phyloP scores from a whole-genome alignment of 164 flowering plant genomes.

The Stephania yunnanensis region DNA sequence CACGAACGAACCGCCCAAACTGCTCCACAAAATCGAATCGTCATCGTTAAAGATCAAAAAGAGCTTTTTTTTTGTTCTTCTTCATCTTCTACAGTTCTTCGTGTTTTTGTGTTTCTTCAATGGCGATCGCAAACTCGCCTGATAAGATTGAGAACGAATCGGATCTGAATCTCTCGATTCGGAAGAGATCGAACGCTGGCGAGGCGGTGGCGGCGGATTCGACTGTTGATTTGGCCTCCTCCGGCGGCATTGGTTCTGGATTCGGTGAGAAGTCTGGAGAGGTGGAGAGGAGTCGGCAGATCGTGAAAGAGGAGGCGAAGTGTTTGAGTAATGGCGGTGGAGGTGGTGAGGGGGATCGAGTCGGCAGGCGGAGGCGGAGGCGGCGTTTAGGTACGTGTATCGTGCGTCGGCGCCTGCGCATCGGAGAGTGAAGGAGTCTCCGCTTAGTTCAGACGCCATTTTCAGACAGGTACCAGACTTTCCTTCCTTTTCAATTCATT shows the following conservation, averaged over 20 bases:
- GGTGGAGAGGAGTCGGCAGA: slow-evolving; percentile 3
- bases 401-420: slow-evolving; percentile 81
- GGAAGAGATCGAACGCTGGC: slow-evolving; percentile 19
- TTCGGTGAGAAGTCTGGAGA: slow-evolving; percentile 4
- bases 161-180: slow-evolving; percentile 21
- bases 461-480: slow-evolving; percentile 58
- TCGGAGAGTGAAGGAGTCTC: slow-evolving; percentile 65
- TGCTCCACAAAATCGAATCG: background rate
- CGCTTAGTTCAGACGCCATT: slow-evolving; percentile 85
- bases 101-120: background rate
- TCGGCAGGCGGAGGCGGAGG: background rate
- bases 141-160: slow-evolving; percentile 1
- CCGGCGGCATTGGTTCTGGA: slow-evolving; percentile 10
- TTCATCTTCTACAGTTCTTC: no score
- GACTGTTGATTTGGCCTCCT: background rate
- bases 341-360: background rate
- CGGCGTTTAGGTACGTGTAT: slow-evolving; percentile 34
- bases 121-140: slow-evolving; percentile 22
- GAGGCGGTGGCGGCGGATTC: background rate
- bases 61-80: background rate
- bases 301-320: slow-evolving; percentile 6
- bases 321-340: slow-evolving; percentile 7
- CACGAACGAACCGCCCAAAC: background rate
- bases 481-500: background rate
- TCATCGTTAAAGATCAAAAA: no score